Evolutionary conservation across 2,329 filamentous ascomycete genomes (phyloP), one percentile per base, ranked within the genome.

Genomic region (Magnaporthiopsis incrustans): DNA sequence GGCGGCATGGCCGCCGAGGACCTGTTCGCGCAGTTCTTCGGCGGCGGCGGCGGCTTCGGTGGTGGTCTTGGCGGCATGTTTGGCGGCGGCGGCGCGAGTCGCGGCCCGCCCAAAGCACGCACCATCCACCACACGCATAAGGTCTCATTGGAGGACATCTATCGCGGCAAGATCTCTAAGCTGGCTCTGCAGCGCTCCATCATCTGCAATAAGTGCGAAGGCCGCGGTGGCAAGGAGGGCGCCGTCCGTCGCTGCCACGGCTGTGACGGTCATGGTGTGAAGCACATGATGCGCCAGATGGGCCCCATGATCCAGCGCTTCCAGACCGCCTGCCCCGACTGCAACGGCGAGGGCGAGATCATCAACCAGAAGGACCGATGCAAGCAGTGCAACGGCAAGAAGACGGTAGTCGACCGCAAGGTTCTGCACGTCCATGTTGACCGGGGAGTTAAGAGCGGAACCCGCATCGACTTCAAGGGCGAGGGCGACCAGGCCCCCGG

Each of bases 221-320:
- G 95, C 68, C 87, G 92, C 66, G 95, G 95, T 73, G 95, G 95
- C 69, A 99, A 99, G 82, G 94, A 98, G 69, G 95, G 95, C 68
- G 91, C 95, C n/a, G 94, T 98, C 69, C 94, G 93, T 81, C 91
- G 90, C 73, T 99, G 95, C 79, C 75, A 86, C 57, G 90, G 92
- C 73, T 99, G 95, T 77, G 92, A 96, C 72, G 95, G 95, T 69
- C 87, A 90, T 68, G 95, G 95, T 78, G 97, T 97, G 91, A 98
- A 98, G 89, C 97, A 91, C 57, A 98, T 99, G 94, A 97, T 99
- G 95, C 90, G 96, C 75, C 95, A 99, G 80, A 98, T 99, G 93
- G 95, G 95, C 62, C 95, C 95, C 66, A 99, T 99, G 95, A 98
- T 99, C 71, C 96, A 99, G 81, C 91, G 95, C 65, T 99, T 99